Conservation (phyloP, 208 protist genomes). For the Wallacemonas sp. region DNA sequence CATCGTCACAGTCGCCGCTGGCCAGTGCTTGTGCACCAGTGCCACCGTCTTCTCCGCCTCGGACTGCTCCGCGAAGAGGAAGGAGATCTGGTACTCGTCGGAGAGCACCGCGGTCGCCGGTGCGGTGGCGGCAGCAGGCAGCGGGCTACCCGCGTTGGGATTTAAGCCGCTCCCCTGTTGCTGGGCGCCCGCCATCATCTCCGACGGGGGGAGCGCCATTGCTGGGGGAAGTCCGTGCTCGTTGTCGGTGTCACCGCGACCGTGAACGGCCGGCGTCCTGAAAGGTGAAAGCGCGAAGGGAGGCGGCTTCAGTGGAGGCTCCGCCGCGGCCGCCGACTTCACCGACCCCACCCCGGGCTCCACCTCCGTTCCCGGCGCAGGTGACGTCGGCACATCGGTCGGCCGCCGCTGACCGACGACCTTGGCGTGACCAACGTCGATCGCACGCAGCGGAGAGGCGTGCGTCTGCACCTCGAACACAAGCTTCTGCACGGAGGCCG, state of each 20-base stretch:
- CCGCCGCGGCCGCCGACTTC: conserved; percentile 1
- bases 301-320: background rate
- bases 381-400: background rate
- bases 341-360: background rate
- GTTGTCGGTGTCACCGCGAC: conserved; percentile 13
- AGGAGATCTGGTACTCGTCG: conserved; percentile 47
- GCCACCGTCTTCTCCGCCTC: conserved; percentile 63
- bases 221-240: conserved; percentile 34
- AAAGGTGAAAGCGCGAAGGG: conserved; percentile 18
- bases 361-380: background rate
- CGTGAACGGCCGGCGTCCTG: conserved; percentile 22
- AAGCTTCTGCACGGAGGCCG: conserved; percentile 34
- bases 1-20: conserved; percentile 36
- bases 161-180: background rate
- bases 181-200: conserved; percentile 13
- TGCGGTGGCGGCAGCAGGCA: background rate
- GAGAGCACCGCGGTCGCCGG: conserved; percentile 10
- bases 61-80: conserved; percentile 70
- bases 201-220: conserved; percentile 45
- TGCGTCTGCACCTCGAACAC: conserved; percentile 49
- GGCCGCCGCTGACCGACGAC: conserved; percentile 27
- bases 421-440: conserved; percentile 50
- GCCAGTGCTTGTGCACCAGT: conserved; percentile 65
- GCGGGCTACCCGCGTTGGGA: background rate
- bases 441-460: conserved; percentile 39